Evolutionary conservation across 352 stramenopile species (phyloP).

Genomic region (Elongisporangium senticosum): DNA sequence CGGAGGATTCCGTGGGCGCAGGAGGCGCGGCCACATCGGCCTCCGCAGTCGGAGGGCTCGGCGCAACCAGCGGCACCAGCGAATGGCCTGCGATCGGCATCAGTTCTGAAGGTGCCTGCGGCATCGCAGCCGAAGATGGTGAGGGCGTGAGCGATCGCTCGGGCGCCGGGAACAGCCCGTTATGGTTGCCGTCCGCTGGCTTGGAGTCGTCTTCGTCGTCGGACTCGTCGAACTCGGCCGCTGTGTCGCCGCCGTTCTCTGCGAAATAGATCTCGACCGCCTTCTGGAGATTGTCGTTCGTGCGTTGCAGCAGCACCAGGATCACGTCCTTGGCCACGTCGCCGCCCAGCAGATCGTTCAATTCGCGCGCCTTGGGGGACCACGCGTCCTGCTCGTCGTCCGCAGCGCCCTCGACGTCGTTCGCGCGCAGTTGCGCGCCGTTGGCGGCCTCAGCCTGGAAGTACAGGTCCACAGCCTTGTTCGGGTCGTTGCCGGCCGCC

Average conservation of each 20-base stretch:
- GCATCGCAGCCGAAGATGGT: constrained; percentile 28
- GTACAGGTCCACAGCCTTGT: constrained; percentile 79
- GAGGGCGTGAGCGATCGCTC: constrained; percentile 17
- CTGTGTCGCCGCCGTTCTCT: constrained; percentile 35
- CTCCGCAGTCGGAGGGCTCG: constrained; percentile 4
- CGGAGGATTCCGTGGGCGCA: constrained; percentile 1
- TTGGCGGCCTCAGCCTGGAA: constrained; percentile 58
- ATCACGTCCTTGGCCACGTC: constrained; percentile 55
- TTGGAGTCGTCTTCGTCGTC: constrained; percentile 45
- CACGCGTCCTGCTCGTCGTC: constrained; percentile 34
- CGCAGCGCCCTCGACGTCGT: constrained; percentile 45
- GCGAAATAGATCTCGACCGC: constrained; percentile 78
- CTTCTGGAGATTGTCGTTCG: constrained; percentile 69
- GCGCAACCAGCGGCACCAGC: constrained; percentile 38
- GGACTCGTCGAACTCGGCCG: constrained; percentile 33
- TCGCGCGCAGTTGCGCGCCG: constrained; percentile 31
- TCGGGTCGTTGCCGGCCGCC: constrained; percentile 60
- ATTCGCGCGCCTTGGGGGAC: constrained; percentile 41
- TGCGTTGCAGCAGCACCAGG: constrained; percentile 45
- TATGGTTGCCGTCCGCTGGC: constrained; percentile 17
- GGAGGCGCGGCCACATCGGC: constrained; percentile 2
- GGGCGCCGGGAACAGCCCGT: constrained; percentile 19
- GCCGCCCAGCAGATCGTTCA: constrained; percentile 69
- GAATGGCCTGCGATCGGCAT: constrained; percentile 47
- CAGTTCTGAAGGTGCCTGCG: constrained; percentile 28